phyloP scores from a whole-genome alignment of 441 rosid species.

The Eruca vesicaria region DNA sequence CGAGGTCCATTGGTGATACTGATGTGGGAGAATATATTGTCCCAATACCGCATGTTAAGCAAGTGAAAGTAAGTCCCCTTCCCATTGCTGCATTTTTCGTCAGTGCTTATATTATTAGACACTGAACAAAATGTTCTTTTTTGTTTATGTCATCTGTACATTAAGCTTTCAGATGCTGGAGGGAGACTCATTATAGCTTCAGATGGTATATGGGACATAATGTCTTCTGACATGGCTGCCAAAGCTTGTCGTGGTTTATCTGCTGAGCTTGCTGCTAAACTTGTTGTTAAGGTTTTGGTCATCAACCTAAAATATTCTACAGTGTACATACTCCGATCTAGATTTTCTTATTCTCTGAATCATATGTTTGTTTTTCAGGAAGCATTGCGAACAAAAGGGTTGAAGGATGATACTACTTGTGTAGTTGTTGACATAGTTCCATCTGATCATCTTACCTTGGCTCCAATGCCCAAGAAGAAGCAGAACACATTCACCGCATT shows the following conservation, averaged over 20 bases:
- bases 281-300: constrained; percentile 86
- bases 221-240: constrained; percentile 92
- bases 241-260: constrained; percentile 90
- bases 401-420: constrained; percentile 99
- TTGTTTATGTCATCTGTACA: background rate
- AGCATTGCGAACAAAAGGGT: constrained; percentile 94
- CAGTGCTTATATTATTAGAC: background rate
- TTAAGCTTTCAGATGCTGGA: constrained; percentile 85
- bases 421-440: constrained; percentile 98
- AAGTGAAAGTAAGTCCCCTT: constrained; percentile 71
- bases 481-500: constrained; percentile 61
- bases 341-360: background rate
- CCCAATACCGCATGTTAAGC: constrained; percentile 96
- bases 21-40: constrained; percentile 97
- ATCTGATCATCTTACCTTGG: constrained; percentile 66
- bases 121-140: constrained; percentile 1
- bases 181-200: constrained; percentile 97
- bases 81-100: background rate
- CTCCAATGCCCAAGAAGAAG: constrained; percentile 73
- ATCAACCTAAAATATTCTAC: background rate
- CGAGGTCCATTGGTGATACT: constrained; percentile 95
- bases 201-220: constrained; percentile 97
- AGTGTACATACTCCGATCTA: background rate
- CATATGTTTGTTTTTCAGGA: constrained; percentile 46
- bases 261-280: constrained; percentile 92